Conservation (phyloP, 108 stramenopile genomes). For the Nitzschia palea region DNA sequence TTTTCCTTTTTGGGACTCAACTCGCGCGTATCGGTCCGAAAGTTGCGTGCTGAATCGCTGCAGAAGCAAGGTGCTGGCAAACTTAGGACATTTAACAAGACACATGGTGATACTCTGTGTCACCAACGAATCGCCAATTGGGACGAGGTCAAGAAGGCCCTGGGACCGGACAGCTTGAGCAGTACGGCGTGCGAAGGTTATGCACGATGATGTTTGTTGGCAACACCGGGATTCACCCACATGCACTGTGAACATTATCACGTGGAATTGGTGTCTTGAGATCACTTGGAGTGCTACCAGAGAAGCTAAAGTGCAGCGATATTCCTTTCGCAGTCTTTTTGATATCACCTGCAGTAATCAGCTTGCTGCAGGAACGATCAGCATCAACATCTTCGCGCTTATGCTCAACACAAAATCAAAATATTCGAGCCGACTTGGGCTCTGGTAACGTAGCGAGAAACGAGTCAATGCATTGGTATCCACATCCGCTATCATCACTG, state of each 20-base stretch:
- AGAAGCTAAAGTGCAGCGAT: too few species aligned
- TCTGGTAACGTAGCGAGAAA: neutral
- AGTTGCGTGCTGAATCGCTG: neutral
- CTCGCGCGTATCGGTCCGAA: neutral
- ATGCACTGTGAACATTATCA: neutral
- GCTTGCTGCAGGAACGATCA: too few species aligned
- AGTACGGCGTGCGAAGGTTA: neutral
- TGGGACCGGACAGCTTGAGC: neutral
- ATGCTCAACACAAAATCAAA: too few species aligned
- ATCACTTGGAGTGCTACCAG: too few species aligned
- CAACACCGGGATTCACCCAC: neutral
- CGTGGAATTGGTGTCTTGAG: neutral
- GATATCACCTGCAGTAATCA: too few species aligned
- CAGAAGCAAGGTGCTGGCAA: neutral
- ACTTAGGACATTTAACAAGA: neutral
- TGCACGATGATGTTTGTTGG: neutral
- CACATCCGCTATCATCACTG: slow-evolving; percentile 15
- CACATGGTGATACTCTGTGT: neutral
- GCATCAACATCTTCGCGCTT: too few species aligned
- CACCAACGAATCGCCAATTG: neutral
- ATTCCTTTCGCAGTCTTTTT: too few species aligned
- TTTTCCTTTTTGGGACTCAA: slow-evolving; percentile 2
- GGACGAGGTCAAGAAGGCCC: neutral
- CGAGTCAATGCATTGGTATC: slow-evolving; percentile 18
- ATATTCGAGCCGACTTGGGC: neutral